phyloP scores from a whole-genome alignment of 2,329 filamentous ascomycete species.

The Zymoseptoria ardabiliae region DNA sequence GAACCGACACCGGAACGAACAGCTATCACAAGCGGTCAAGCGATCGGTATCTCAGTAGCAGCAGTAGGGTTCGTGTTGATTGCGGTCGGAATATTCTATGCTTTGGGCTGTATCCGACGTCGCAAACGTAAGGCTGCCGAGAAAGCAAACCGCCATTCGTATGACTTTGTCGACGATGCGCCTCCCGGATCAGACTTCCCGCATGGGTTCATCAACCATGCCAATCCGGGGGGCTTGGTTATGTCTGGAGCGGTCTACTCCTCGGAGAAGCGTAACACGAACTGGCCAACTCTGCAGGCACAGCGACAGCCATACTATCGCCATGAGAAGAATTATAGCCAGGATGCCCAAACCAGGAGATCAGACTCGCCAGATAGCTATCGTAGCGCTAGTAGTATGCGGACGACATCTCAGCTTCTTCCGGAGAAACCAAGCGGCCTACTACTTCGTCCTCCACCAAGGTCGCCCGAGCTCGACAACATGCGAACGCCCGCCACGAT shows the following conservation, averaged over 20 bases:
- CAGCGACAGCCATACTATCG: neutral
- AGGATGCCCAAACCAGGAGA: neutral
- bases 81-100: constrained; percentile 17
- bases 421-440: constrained; percentile 24
- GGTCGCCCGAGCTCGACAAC: constrained; percentile 14
- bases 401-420: constrained; percentile 27
- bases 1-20: constrained; percentile 2
- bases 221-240: constrained; percentile 8
- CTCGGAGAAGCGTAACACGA: constrained; percentile 13
- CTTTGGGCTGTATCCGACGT: constrained; percentile 16
- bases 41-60: constrained; percentile 28
- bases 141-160: constrained; percentile 17
- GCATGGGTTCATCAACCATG: constrained; percentile 9
- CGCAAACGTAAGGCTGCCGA: constrained; percentile 8
- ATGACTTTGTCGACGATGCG: constrained; percentile 29
- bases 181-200: constrained; percentile 18
- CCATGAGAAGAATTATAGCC: constrained; percentile 3
- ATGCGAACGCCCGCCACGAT: constrained; percentile 24
- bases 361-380: constrained; percentile 14
- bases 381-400: constrained; percentile 19
- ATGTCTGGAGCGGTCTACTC: constrained; percentile 4
- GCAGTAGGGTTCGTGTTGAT: constrained; percentile 24
- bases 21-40: constrained; percentile 25
- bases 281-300: constrained; percentile 11
- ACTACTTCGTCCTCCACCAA: constrained; percentile 9